Base-by-base conservation (phyloP, 257 asterid genomes). In the Hygrophila difformis region DNA sequence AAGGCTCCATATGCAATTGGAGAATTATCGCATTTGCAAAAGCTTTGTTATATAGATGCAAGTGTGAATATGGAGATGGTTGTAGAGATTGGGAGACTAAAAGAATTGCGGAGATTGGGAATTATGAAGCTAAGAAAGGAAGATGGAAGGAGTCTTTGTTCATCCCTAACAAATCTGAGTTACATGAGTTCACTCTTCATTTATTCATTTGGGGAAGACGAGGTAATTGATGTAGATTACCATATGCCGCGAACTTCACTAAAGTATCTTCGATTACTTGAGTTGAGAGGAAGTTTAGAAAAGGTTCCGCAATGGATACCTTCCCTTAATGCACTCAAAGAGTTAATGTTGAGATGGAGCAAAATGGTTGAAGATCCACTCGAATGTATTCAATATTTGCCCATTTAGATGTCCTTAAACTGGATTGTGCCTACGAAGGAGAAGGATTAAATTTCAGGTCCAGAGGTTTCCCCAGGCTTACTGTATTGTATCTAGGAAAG, bases 61-160 rank as follows among this genome's bases (percentile, higher is more conserved):
- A 20, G 41, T 13, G 29, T 10, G 10, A 33, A 5, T 33, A 12
- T 33, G 37, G 37, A 33, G 37, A 37, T 38, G 18, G 34, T 63
- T 29, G 12, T 14, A 23, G 60, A 57, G 23, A 42, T 63, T 18
- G 61, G 68, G 18, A 45, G 45, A 15, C 50, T 67, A 4, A 42
- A 43, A 3, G 33, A 52, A 28, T 15, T 68, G 19, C 47, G 48
- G 26, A 12, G 3, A 8, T 39, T 67, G 8, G 33, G 57, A 16
- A 40, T 61, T 16, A 20, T 35, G 1, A 61, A 48, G 7, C 13
- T 67, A 0, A 51, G 47, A 41, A 56, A 43, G 28, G 58, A 56
- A 47, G 62, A 67, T 37, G 65, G 62, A n/a, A 48, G 3, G 47
- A 65, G 47, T 2, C 55, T 67, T 4, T 67, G 61, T 24, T 18